Evolutionary conservation across 2,329 filamentous ascomycete genomes (phyloP).

Genomic region (Penicillium concentricum): DNA sequence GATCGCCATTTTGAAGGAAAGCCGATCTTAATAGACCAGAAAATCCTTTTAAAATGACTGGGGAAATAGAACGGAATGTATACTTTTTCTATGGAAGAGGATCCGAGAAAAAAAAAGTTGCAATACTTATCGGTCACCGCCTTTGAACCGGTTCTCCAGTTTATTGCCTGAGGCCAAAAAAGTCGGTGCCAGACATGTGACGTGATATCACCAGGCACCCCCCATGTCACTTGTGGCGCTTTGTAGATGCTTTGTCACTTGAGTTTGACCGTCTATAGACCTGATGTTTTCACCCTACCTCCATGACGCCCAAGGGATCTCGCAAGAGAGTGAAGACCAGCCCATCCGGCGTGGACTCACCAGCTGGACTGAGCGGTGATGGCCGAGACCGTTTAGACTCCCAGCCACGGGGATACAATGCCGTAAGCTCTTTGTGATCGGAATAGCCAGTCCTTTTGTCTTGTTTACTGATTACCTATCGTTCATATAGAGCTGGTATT

Average conservation of each 20-base stretch:
- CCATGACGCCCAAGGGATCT: conserved; percentile 44
- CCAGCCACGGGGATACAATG: conserved; percentile 25
- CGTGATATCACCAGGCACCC: conserved; percentile 30
- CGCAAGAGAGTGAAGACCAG: conserved; percentile 47
- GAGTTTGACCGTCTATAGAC: conserved; percentile 9
- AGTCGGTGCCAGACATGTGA: conserved; percentile 34
- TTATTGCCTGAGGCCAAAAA: conserved; percentile 29
- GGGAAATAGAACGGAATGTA: conserved; percentile 16
- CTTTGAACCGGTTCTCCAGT: conserved; percentile 5
- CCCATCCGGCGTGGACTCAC: conserved; percentile 32
- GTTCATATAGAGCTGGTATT: conserved; percentile 43
- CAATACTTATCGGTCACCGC: conserved; percentile 29
- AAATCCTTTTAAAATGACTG: conserved; percentile 15
- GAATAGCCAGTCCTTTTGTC: background rate
- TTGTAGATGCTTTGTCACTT: conserved; percentile 12
- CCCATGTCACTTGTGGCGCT: conserved; percentile 20
- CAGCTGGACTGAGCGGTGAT: conserved; percentile 25
- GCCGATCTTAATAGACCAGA: conserved; percentile 28
- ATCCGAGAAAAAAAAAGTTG: conserved; percentile 24
- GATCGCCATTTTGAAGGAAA: conserved; percentile 69
- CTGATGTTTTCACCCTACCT: conserved; percentile 36
- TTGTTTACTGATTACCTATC: conserved; percentile 11
- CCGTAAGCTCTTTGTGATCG: conserved; percentile 27
- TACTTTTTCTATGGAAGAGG: conserved; percentile 14
- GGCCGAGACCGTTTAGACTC: conserved; percentile 27